Evolutionary conservation across 352 stramenopile species (phyloP), one percentile per base, ranked within the genome.

Genomic region (Phytophthora fragariae): DNA sequence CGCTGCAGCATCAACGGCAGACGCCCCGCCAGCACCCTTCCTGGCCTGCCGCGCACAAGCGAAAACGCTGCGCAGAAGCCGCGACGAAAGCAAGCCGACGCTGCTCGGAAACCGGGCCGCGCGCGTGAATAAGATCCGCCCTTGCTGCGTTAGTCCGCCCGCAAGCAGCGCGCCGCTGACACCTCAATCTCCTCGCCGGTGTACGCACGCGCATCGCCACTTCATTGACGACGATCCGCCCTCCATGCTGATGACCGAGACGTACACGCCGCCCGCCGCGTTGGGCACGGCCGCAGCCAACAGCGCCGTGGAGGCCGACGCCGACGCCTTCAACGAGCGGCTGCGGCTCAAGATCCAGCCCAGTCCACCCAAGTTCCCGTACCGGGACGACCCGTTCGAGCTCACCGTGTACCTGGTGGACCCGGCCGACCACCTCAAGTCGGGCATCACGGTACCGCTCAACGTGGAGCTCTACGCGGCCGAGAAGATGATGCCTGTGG

Each of bases 361-460:
- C 3, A 81, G 91, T 37, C 90, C 90, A 53, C 90, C 90, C 41
- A 89, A 94, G 70, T 97, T 97, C 65, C 90, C 90, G 12, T 97
- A 94, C 79, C 89, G 88, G 21, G 81, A 92, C 74, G 86, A 95
- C 59, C 86, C 87, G 46, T 97, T 97, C 65, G 90, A 97, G 19
- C 84, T 97, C 58, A 95, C 88, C 0, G 86, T 97, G 58, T 97
- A 94, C 62, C 85, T 97, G 37, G 90, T 97, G n/a, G 88, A 95
- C 61, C 68, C 84, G 6, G 81, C 88, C 1, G 90, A 95, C 33
- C 86, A 93, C 50, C 81, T 95, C 60, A 95, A 94, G 75, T 87
- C 88, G 9, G 89, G 85, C 67, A 69, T 94, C 59, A 85, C 78
- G 1, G 80, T 97, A n/a, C 88, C 88, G 31, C 80, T 97, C 14